These are phyloP conservation scores for Microstegium vimineum DNA, from an alignment of 176 grass and related monocot species.

Conservation along the genomic window DNA sequence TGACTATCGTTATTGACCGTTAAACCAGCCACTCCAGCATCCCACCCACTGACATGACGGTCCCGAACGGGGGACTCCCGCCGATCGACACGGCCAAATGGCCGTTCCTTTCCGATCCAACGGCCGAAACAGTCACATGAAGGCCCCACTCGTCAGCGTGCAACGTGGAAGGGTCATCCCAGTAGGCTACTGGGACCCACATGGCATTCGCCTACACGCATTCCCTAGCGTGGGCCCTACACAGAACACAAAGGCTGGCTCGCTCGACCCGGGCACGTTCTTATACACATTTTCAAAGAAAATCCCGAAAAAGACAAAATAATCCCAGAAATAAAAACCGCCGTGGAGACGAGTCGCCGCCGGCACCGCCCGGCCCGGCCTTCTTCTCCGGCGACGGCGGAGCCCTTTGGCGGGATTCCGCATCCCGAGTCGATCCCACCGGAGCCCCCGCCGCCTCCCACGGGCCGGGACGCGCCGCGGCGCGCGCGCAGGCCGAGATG, in stretches of 20 bases:
- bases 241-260: slow-evolving; percentile 2
- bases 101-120: not conserved
- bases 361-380: not conserved
- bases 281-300: not conserved
- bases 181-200: not conserved
- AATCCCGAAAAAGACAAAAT: no score
- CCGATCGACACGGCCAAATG: no score
- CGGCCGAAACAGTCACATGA: not conserved
- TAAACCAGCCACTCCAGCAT: not conserved
- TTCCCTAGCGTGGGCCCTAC: not conserved
- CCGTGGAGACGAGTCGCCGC: slow-evolving; percentile 11
- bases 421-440: not conserved
- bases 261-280: slow-evolving; percentile 10
- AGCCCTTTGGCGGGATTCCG: not conserved
- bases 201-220: not conserved
- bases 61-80: not conserved
- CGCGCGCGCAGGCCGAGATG: slow-evolving; percentile 30
- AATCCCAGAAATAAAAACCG: not conserved
- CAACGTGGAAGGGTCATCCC: not conserved
- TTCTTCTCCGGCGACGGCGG: slow-evolving; percentile 41
- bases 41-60: not conserved
- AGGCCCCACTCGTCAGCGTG: no score
- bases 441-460: not conserved
- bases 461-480: no score
- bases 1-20: slow-evolving; percentile 21